Percentiles rank a stretch among this genome's conserved stretches.
Evolutionary conservation across 306 rosid genomes (phyloP).

Genomic region (Herpetospermum pedunculosum): DNA sequence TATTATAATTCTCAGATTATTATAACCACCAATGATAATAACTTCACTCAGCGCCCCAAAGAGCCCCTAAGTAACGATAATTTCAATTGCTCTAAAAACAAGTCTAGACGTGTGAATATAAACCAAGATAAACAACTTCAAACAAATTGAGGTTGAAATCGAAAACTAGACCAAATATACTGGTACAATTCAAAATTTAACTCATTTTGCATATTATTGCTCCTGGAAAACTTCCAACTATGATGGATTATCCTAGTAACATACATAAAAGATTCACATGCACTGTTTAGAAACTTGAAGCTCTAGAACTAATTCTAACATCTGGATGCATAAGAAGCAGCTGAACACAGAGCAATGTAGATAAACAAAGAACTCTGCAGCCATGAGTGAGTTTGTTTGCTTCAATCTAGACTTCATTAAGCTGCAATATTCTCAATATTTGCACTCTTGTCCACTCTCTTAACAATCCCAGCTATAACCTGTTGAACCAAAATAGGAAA

Average conservation of each 20-base stretch:
- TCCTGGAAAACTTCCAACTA: background rate
- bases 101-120: background rate
- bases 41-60: too few relatives aligned
- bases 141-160: background rate
- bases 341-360: background rate
- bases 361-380: background rate
- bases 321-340: background rate
- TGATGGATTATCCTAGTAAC: background rate
- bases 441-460: conserved; percentile 77
- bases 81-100: background rate
- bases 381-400: background rate
- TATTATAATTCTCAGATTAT: too few relatives aligned
- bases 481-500: conserved; percentile 16
- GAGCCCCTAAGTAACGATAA: too few relatives aligned
- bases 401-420: conserved; percentile 20
- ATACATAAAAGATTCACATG: background rate
- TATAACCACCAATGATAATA: too few relatives aligned
- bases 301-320: background rate
- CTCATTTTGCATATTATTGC: background rate
- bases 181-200: background rate
- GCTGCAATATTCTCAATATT: conserved; percentile 67
- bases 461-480: conserved; percentile 90
- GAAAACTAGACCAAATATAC: background rate
- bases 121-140: background rate
- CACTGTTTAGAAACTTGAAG: background rate